phyloP scores from a whole-genome alignment of 208 protist species.

The Dictyostelium gargantuum region DNA sequence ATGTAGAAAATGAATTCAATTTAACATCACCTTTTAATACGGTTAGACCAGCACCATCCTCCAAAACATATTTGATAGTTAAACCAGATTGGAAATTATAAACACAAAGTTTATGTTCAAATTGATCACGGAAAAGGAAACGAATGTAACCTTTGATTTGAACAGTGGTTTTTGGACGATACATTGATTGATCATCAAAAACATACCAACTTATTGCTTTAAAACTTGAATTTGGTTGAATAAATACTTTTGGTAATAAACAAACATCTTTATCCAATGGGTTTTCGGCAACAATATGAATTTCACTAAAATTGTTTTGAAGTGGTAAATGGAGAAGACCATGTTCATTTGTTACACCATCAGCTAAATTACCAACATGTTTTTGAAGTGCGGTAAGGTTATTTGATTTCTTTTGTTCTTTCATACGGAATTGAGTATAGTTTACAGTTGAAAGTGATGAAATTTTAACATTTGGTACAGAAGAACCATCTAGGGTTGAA shows the following conservation, averaged over 20 bases:
- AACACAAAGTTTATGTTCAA: background rate
- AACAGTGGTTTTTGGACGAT: slow-evolving; percentile 44
- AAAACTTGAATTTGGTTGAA: background rate
- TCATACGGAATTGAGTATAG: slow-evolving; percentile 1
- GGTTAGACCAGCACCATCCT: background rate
- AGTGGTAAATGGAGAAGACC: slow-evolving; percentile 9
- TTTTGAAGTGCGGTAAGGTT: background rate
- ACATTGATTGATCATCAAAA: slow-evolving; percentile 63
- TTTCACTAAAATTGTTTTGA: background rate
- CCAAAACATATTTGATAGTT: background rate
- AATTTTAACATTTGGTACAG: slow-evolving; percentile 10
- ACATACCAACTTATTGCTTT: slow-evolving; percentile 37
- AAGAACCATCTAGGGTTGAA: background rate
- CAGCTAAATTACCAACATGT: slow-evolving; percentile 20
- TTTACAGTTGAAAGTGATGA: slow-evolving; percentile 5
- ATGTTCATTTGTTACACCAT: slow-evolving; percentile 12
- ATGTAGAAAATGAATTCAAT: slow-evolving; percentile 25
- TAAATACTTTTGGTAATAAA: background rate
- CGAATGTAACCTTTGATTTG: slow-evolving; percentile 65
- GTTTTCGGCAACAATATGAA: slow-evolving; percentile 31
- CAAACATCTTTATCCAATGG: background rate
- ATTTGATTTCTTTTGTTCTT: slow-evolving; percentile 21
- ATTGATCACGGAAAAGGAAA: background rate
- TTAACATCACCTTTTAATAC: slow-evolving; percentile 34
- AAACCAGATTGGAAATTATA: background rate